These are phyloP conservation scores for Skeletonema tropicum DNA, from an alignment of 108 stramenopile species.

Conservation along the genomic window DNA sequence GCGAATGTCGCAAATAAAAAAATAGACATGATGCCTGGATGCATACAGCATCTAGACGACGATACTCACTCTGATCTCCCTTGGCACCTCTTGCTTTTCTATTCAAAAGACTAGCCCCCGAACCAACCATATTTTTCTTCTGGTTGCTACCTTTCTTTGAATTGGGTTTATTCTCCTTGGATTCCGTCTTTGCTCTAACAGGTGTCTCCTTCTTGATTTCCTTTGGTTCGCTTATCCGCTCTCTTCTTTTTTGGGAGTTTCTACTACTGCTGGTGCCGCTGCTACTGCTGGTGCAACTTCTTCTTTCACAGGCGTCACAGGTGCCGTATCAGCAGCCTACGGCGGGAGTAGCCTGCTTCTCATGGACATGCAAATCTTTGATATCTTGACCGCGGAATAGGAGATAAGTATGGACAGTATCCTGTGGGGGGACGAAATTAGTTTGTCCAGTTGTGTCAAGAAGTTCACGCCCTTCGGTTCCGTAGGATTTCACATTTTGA, in stretches of 20 bases:
- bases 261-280: constrained; percentile 15
- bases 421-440: constrained; percentile 81
- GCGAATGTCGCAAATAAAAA: constrained; percentile 5
- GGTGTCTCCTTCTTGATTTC: constrained; percentile 12
- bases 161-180: constrained; percentile 23
- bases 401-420: constrained; percentile 84
- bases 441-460: constrained; percentile 53
- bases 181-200: constrained; percentile 15
- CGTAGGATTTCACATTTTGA: constrained; percentile 89
- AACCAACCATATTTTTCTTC: constrained; percentile 61
- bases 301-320: constrained; percentile 13
- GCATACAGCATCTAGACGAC: not conserved
- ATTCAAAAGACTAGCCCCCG: constrained; percentile 79
- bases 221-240: not conserved
- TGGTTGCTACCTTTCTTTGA: constrained; percentile 20
- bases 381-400: constrained; percentile 94
- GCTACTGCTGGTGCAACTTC: not conserved
- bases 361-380: constrained; percentile 97
- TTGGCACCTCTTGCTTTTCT: constrained; percentile 70
- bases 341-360: constrained; percentile 46
- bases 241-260: constrained; percentile 12
- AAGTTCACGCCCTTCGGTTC: constrained; percentile 92
- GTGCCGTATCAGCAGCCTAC: constrained; percentile 15
- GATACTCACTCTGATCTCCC: constrained; percentile 52
- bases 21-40: not conserved